Base-by-base conservation (phyloP, 2,329 filamentous ascomycete species). In the Proliferodiscus dingleyae region DNA sequence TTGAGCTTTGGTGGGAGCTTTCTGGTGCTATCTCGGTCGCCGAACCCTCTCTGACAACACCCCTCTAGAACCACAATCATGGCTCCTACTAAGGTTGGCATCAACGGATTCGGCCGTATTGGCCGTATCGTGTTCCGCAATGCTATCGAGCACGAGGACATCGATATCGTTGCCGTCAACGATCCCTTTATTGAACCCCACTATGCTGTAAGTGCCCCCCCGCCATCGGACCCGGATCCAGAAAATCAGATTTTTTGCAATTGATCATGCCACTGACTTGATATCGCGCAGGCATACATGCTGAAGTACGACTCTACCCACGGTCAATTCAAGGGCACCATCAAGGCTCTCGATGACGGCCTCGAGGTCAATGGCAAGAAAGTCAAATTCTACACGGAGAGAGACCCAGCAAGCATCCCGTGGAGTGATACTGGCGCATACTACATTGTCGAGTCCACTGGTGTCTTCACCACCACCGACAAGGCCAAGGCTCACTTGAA, bases 41-140 rank as follows among this genome's bases (percentile, higher is more conserved):
- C 9, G 1, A 28, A 39, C 11, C 30, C 21, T 37, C 37, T 29
- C 33, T 29, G n/a, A n/a, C 26, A 43, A 34, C 46, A 41, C 19
- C 21, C 22, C 19, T 21, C 5, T 33, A 21, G 30, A 13, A 38
- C 42, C 22, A 30, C 61, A 63, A 76, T 64, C 55, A 78, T 78
- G 72, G 65, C 68, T 68, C 62, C 59, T 41, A 70, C 77, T 69
- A 81, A 94, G 83, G 88, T 94, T 70, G 89, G 89, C 72, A 96
- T 95, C 85, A 97, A 96, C 86, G 91, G 93, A 73, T 98, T 98
- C 80, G 93, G 93, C 78, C 90, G 93, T 75, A 98, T 98, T 75
- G 93, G 93, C 68, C 87, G 93, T 72, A 96, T 98, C 72, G 85
- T 97, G 79, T 93, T 97, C 87, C 89, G 91, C 78, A 97, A 96